Evolutionary conservation across 306 rosid species (phyloP).

Genomic region (Rubus idaeus): DNA sequence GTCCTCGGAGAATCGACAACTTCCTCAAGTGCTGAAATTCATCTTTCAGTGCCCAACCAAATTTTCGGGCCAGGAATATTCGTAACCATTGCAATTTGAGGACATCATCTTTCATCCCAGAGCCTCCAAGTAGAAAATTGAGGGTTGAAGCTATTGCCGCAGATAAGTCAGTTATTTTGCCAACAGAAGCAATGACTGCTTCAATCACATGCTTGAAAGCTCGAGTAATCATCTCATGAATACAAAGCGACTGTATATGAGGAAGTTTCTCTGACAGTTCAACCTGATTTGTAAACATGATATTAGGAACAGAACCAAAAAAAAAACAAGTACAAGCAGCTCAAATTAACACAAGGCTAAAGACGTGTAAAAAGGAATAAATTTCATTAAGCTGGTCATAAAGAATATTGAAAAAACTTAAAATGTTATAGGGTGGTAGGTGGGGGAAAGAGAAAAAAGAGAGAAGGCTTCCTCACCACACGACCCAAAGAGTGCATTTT

Average conservation of each 20-base stretch:
- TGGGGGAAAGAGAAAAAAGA: slow-evolving; percentile 8
- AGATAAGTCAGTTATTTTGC: slow-evolving; percentile 52
- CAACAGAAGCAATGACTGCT: slow-evolving; percentile 67
- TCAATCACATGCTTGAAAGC: slow-evolving; percentile 87
- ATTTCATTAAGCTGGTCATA: not conserved
- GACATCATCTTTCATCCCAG: slow-evolving; percentile 45
- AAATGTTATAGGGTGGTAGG: not conserved
- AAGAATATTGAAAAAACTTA: not conserved
- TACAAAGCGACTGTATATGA: slow-evolving; percentile 92
- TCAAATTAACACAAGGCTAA: not conserved
- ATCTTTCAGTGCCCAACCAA: slow-evolving; percentile 71
- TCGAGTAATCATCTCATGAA: slow-evolving; percentile 95
- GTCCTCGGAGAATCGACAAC: slow-evolving; percentile 80
- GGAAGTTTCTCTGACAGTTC: slow-evolving; percentile 88
- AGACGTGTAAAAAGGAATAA: not conserved
- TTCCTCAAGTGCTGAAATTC: slow-evolving; percentile 82
- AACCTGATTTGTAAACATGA: slow-evolving; percentile 50
- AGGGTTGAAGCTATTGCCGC: slow-evolving; percentile 61
- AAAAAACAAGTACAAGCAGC: not conserved
- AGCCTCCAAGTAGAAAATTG: slow-evolving; percentile 72
- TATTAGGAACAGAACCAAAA: slow-evolving; percentile 32
- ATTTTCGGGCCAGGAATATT: slow-evolving; percentile 53
- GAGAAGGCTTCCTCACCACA: slow-evolving; percentile 60
- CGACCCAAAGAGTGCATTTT: slow-evolving; percentile 81
- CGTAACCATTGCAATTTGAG: slow-evolving; percentile 71